Evolutionary conservation across 228 moss, liverwort and hornwort species (phyloP), one percentile per base, ranked within the genome.

Genomic region (Sphagnum fallax): DNA sequence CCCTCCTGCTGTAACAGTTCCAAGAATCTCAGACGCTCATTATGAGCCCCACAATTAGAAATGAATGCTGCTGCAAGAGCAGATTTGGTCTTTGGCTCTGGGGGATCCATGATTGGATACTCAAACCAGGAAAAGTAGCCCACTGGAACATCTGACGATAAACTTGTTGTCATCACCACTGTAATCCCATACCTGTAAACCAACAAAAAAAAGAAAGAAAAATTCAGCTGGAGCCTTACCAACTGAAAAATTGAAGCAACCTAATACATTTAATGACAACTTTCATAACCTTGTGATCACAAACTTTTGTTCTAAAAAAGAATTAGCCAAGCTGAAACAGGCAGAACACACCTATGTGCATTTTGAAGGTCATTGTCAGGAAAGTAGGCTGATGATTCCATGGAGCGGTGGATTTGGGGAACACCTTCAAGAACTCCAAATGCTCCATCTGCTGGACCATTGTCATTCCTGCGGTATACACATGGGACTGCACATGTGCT

Each of bases 91-190:
- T 97, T 97, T 1, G 49, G 55, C 64, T 67, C 69, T 5, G 85
- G 89, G 48, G 90, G 89, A 49, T 78, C 84, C 98, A 98, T 98
- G 5, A 98, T 77, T 47, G 75, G 74, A 67, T 98, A 98, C 50
- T 98, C 98, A 6, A 89, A 92, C 98, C 98, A 98, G 18, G 98
- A 98, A 64, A 98, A 98, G 79, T 94, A 98, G 49, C 98, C 98
- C 49, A 92, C 98, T 9, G 98, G 98, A 10, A 98, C 98, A 74
- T 98, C 94, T n/a, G 98, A 98, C 58, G 71, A 69, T 60, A 98
- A 86, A 75, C 81, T 98, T 15, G 98, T 98, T 63, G 98, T 98
- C 98, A 98, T 98, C 79, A 80, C 92, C 75, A 92, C 88, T 60
- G 81, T 84, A 12, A 78, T 65, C 51, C 98, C 98, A 32, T 51